Evolutionary conservation across 2,329 filamentous ascomycete genomes (phyloP).

Genomic region (Colletotrichum viniferum): DNA sequence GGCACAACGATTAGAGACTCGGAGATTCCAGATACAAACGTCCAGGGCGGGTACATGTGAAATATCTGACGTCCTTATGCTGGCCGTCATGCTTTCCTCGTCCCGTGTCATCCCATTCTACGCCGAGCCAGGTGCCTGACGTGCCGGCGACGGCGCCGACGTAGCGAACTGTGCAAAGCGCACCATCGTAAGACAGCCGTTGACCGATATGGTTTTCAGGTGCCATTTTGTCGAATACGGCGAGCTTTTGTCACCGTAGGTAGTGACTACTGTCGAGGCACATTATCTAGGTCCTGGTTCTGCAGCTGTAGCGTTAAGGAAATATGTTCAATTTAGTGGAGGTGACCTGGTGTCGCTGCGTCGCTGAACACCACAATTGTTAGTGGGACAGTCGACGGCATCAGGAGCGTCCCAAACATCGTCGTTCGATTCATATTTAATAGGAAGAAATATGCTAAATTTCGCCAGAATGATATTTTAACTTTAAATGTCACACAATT

Average conservation of each 20-base stretch:
- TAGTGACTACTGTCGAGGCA: neutral
- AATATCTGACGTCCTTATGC: conserved; percentile 80
- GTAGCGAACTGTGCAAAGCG: conserved; percentile 85
- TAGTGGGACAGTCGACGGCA: neutral
- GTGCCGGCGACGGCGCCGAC: conserved; percentile 78
- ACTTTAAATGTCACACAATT: neutral
- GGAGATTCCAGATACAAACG: neutral
- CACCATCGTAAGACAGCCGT: conserved; percentile 78
- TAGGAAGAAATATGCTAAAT: neutral
- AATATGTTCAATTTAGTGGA: neutral
- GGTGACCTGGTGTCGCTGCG: neutral
- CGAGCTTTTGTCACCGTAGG: neutral
- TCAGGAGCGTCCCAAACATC: neutral
- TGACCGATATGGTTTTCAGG: conserved; percentile 62
- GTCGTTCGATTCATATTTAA: neutral
- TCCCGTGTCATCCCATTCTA: conserved; percentile 91
- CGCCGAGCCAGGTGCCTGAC: conserved; percentile 83
- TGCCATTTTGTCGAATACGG: conserved; percentile 36
- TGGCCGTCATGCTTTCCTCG: conserved; percentile 92
- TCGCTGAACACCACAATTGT: conserved; percentile 3
- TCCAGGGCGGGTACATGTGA: conserved; percentile 66
- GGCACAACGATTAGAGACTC: conserved; percentile 1
- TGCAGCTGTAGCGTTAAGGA: neutral
- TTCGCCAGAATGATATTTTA: neutral
- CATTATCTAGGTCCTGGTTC: neutral